Base-by-base conservation (phyloP, 768 basidiomycete species). In the Trametes meyenii region DNA sequence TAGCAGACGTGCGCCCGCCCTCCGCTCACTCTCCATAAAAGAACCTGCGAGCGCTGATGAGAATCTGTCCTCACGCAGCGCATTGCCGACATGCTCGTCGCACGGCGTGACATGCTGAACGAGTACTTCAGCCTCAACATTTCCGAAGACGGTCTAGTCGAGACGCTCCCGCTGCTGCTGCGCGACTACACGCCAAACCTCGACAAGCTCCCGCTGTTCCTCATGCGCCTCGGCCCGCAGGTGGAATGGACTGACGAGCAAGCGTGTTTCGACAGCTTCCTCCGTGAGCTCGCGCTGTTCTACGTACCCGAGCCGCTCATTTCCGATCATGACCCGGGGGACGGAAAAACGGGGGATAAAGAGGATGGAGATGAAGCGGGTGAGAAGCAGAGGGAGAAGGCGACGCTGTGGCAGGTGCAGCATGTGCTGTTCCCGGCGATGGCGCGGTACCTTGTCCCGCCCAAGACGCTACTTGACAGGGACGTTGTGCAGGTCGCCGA, bases 141-240 rank as follows among this genome's bases (percentile, higher is more conserved):
- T 64, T 82, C 84, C 6, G 77, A 81, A 0, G 76, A 82, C 2
- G 95, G 92, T 1, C 71, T 77, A 23, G 75, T 98, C n/a, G 83
- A 88, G 67, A 85, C 83, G 58, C 70, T 99, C 13, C 97, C 97
- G 0, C 78, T 95, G 49, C 78, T 99, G 12, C 79, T 98, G 44
- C 82, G 85, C 50, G 94, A 92, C 44, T 98, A 92, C 70, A 90
- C 90, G 6, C 97, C 97, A 1, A 92, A 96, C 70, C 79, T 98
- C 4, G 90, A 94, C 67, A 91, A 94, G 67, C 78, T 98, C 8
- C 97, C 97, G 0, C 79, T 86, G 58, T 92, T 98, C 63, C 79
- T 96, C 45, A 90, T 98, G 87, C 83, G 94, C 43, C 83, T 97
- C 6, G 96, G 94, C 0, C 92, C 94, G n/a, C 89, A 98, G 91